These are phyloP conservation scores for Blumeriella jaapii DNA, from an alignment of 2,329 filamentous ascomycete species.

Conservation along the genomic window DNA sequence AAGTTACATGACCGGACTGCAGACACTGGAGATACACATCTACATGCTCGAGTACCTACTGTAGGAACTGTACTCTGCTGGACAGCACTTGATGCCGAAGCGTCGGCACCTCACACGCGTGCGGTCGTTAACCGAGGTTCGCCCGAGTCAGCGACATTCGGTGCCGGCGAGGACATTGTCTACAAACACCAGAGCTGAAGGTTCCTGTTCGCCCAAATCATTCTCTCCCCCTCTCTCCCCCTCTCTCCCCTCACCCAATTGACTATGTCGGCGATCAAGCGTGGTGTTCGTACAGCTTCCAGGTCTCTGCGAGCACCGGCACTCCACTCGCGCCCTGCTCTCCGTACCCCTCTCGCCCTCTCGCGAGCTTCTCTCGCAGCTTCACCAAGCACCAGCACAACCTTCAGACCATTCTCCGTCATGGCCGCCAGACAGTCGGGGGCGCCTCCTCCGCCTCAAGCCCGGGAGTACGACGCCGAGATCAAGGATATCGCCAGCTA, in stretches of 20 bases:
- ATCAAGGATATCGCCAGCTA: slow-evolving; percentile 93
- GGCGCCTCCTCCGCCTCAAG: slow-evolving; percentile 38
- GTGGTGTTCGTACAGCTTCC: slow-evolving; percentile 24
- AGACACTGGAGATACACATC: too few relatives aligned
- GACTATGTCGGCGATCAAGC: slow-evolving; percentile 26
- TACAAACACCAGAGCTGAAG: too few relatives aligned
- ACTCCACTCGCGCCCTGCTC: slow-evolving; percentile 22
- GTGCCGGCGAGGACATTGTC: too few relatives aligned
- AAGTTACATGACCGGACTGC: too few relatives aligned
- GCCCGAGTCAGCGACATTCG: too few relatives aligned
- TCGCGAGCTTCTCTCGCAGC: slow-evolving; percentile 14
- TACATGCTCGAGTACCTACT: too few relatives aligned
- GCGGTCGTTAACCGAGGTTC: too few relatives aligned
- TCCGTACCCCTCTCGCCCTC: slow-evolving; percentile 23
- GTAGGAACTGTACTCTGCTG: too few relatives aligned
- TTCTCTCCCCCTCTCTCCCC: background rate
- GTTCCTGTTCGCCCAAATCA: background rate
- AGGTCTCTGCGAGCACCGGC: slow-evolving; percentile 22
- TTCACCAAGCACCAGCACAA: slow-evolving; percentile 14
- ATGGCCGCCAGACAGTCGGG: slow-evolving; percentile 29
- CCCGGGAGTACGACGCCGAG: slow-evolving; percentile 72
- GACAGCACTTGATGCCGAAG: too few relatives aligned
- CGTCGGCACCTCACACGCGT: too few relatives aligned
- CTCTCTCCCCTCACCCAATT: background rate
- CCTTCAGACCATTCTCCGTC: slow-evolving; percentile 27